Conservation (phyloP, 352 stramenopile species). For the Phytophthora europaea region DNA sequence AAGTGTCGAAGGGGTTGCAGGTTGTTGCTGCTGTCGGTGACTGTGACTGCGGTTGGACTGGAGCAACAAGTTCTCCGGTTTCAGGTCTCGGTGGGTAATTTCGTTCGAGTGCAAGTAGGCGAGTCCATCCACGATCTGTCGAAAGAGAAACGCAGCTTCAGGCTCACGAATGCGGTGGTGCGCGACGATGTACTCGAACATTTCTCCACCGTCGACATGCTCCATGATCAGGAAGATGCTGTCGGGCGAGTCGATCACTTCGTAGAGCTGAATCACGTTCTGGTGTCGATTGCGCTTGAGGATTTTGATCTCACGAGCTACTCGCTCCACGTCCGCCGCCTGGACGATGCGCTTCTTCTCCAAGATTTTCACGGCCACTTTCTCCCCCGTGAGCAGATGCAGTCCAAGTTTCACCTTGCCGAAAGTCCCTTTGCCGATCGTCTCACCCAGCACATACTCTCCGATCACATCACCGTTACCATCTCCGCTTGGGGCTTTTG, state of each 20-base stretch:
- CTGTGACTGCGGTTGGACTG: slow-evolving; percentile 54
- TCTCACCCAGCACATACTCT: slow-evolving; percentile 93
- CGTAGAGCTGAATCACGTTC: slow-evolving; percentile 90
- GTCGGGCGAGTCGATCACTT: slow-evolving; percentile 74
- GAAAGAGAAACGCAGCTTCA: slow-evolving; percentile 75
- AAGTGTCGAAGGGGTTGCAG: slow-evolving; percentile 14
- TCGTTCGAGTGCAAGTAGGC: slow-evolving; percentile 93
- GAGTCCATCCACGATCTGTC: slow-evolving; percentile 93
- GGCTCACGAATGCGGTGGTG: slow-evolving; percentile 87
- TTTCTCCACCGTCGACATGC: slow-evolving; percentile 90
- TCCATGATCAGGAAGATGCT: slow-evolving; percentile 96
- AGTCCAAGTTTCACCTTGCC: slow-evolving; percentile 93
- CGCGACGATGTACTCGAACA: slow-evolving; percentile 96
- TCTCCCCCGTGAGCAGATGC: slow-evolving; percentile 92
- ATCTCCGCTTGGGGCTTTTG: slow-evolving; percentile 16
- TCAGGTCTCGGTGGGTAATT: slow-evolving; percentile 92
- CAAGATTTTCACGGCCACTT: slow-evolving; percentile 94
- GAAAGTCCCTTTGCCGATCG: slow-evolving; percentile 95
- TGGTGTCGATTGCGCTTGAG: slow-evolving; percentile 91
- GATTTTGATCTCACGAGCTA: slow-evolving; percentile 95
- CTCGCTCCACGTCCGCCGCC: slow-evolving; percentile 88
- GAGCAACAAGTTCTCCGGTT: slow-evolving; percentile 93
- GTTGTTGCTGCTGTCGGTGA: slow-evolving; percentile 29
- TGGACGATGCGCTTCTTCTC: slow-evolving; percentile 94
- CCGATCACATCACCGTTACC: slow-evolving; percentile 67